Base-by-base conservation (phyloP, 202 grass and related monocot species). In the Bolboschoenoplectus hybrid region DNA sequence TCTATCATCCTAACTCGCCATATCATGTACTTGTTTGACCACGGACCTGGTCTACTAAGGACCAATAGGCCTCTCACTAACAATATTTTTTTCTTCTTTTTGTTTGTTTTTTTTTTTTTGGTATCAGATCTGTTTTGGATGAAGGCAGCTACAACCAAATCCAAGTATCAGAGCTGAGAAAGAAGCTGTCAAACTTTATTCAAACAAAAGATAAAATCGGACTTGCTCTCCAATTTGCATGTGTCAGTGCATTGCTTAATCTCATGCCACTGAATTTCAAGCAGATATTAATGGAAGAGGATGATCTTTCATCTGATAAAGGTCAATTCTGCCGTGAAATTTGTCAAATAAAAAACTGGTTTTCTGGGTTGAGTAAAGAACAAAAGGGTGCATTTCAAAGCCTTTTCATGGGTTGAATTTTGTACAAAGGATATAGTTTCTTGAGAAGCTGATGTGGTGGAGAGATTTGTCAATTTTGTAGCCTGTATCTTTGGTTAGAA, bases 311-410 rank as follows among this genome's bases (percentile, higher is more conserved):
- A 67, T 81, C 79, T 64, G 87, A 83, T 56, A 78, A 35, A 62
- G 56, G 20, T 53, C 84, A 57, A 10, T 88, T 65, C 70, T 44
- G 55, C 63, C 49, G 61, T 51, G 84, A 91, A 84, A 71, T 44
- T 9, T 79, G 58, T 46, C 90, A 89, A 69, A 87, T 96, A 49
- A 92, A 83, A 62, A 88, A 91, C 57, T 98, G 93, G 96, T 98
- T 96, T 90, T 81, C 50, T 82, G 87, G 93, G 47, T 87, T 98
- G 86, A 95, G 88, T 85, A 92, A 77, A 26, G 89, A 92, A 74
- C 91, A 92, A 74, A 89, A 44, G 67, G 44, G 4, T 38, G 14
- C 46, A 17, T 87, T 67, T 67, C 78, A 65, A 10, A 81, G 45
- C 38, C 64, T 83, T 62, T 84, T 69, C 50, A 70, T 32, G 5